Evolutionary conservation across 768 basidiomycete species (phyloP).

Genomic region (Leccinum aurantiacum): DNA sequence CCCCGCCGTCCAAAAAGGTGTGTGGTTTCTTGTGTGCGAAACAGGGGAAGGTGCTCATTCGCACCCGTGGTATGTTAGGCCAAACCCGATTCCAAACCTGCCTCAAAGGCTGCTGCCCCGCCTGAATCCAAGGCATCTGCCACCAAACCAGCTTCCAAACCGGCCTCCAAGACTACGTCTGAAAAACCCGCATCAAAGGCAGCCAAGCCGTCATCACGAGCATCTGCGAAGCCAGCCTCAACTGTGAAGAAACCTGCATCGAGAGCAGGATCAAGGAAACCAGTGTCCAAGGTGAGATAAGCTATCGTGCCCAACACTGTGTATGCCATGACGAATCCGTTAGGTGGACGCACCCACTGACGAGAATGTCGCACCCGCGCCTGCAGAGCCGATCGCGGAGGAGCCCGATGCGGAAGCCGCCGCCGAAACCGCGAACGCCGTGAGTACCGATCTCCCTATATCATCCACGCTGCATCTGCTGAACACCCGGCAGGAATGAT

Average conservation of each 20-base stretch:
- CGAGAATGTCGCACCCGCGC: conserved; percentile 40
- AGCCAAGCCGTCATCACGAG: conserved; percentile 40
- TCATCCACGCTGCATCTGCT: conserved; percentile 1
- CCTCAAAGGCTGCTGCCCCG: conserved; percentile 29
- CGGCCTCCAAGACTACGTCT: conserved; percentile 33
- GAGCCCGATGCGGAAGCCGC: conserved; percentile 48
- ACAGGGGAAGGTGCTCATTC: neutral
- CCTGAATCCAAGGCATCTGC: conserved; percentile 35
- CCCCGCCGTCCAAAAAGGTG: conserved; percentile 69
- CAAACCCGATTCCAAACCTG: conserved; percentile 40
- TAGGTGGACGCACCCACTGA: conserved; percentile 38
- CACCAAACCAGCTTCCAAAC: conserved; percentile 31
- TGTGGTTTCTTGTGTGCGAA: conserved; percentile 9
- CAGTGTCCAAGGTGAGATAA: conserved; percentile 54
- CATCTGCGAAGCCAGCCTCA: conserved; percentile 44
- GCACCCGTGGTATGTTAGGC: conserved; percentile 31
- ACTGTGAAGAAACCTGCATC: conserved; percentile 54
- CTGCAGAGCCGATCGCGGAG: conserved; percentile 52
- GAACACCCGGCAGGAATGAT: conserved; percentile 21
- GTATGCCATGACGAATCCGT: neutral
- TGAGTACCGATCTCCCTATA: conserved; percentile 11
- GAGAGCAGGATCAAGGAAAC: conserved; percentile 60
- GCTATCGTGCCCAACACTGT: neutral
- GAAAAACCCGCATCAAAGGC: conserved; percentile 45
- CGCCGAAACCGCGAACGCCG: conserved; percentile 38